Conservation (phyloP, 2,329 filamentous ascomycete genomes). For the Sclerotinia spermophila region DNA sequence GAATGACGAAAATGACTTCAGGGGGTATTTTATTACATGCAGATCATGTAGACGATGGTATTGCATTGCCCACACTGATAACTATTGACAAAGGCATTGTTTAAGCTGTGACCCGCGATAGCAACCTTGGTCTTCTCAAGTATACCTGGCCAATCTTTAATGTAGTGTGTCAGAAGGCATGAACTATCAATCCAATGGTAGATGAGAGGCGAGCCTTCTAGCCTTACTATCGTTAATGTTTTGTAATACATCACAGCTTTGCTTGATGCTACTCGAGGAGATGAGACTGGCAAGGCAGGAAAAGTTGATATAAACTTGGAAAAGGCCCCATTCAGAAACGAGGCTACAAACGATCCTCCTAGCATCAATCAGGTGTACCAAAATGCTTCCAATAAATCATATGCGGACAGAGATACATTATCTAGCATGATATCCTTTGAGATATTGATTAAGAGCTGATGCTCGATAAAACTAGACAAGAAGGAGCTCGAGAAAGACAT, state of each 20-base stretch:
- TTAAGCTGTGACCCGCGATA: not conserved
- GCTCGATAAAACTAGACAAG: not conserved
- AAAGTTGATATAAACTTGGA: not conserved
- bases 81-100: not conserved
- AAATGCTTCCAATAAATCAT: not conserved
- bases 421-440: not conserved
- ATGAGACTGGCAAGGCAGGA: not conserved
- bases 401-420: conserved; percentile 6
- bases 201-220: not conserved
- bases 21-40: not conserved
- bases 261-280: not conserved
- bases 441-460: conserved; percentile 1
- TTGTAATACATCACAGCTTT: not conserved
- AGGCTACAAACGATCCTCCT: not conserved
- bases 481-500: not conserved
- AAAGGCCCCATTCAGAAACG: not conserved
- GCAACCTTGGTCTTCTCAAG: not conserved
- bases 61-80: not conserved
- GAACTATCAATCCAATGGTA: not conserved
- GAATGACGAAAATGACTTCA: not conserved
- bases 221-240: not conserved
- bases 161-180: not conserved
- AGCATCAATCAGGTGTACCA: too few species aligned
- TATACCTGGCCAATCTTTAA: not conserved
- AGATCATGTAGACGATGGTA: not conserved